A percentile compares a stretch with the other conserved stretches of the same genome.
phyloP scores from a whole-genome alignment of 768 basidiomycete species.

The Phylloporus rhodoxanthus region DNA sequence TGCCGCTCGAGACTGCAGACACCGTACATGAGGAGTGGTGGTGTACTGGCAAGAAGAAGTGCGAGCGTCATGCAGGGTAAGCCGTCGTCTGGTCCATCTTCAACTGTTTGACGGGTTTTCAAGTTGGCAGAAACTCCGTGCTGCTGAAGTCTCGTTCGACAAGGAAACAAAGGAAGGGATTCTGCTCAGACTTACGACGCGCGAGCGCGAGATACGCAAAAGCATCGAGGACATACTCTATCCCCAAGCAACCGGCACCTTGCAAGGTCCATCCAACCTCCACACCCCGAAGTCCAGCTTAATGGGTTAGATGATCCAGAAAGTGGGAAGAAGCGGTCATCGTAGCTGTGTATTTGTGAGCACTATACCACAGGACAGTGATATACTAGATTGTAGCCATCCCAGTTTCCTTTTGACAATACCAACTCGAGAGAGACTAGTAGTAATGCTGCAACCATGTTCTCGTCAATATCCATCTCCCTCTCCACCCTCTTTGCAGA shows the following conservation, averaged over 20 bases:
- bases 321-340: slow-evolving; percentile 54
- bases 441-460: slow-evolving; percentile 11
- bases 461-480: slow-evolving; percentile 80
- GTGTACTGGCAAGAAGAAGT: slow-evolving; percentile 70
- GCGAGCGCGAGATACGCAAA: slow-evolving; percentile 74
- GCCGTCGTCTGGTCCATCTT: slow-evolving; percentile 13
- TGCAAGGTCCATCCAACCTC: slow-evolving; percentile 30
- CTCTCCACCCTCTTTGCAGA: slow-evolving; percentile 92
- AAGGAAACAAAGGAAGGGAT: slow-evolving; percentile 69
- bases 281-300: slow-evolving; percentile 33
- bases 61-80: slow-evolving; percentile 75
- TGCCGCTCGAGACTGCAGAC: slow-evolving; percentile 32
- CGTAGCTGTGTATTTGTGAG: neutral
- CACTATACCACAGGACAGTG: neutral
- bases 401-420: slow-evolving; percentile 3
- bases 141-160: slow-evolving; percentile 67
- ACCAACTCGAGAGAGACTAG: slow-evolving; percentile 2
- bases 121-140: slow-evolving; percentile 78
- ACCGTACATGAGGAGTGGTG: slow-evolving; percentile 56
- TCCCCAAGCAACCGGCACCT: slow-evolving; percentile 37
- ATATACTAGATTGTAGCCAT: slow-evolving; percentile 16
- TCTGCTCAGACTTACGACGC: slow-evolving; percentile 58
- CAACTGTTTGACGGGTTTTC: slow-evolving; percentile 6
- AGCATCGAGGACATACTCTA: slow-evolving; percentile 69
- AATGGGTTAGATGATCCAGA: slow-evolving; percentile 46